Conservation (phyloP, 1,284 basidiomycete genomes). For the Tylopilus sp. region DNA sequence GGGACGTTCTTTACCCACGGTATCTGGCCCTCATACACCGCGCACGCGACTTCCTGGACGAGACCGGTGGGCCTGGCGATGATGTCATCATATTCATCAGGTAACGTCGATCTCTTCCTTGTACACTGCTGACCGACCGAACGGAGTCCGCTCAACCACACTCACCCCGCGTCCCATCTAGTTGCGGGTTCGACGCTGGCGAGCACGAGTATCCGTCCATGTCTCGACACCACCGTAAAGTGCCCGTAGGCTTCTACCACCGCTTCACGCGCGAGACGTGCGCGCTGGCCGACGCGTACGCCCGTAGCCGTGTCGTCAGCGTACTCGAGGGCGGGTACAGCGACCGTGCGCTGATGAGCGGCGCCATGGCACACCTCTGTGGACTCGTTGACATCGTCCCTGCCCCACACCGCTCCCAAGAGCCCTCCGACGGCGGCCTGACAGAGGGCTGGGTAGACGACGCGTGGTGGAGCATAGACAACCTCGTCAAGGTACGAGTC, state of each 20-base stretch:
- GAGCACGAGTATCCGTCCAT: conserved; percentile 90
- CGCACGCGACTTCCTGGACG: conserved; percentile 70
- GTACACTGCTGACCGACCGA: neutral
- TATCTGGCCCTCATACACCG: conserved; percentile 64
- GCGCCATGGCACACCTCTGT: conserved; percentile 72
- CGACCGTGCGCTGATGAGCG: conserved; percentile 82
- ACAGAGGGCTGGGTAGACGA: conserved; percentile 38
- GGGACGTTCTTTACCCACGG: conserved; percentile 64
- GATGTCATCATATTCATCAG: conserved; percentile 84
- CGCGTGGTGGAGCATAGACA: conserved; percentile 68
- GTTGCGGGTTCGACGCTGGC: conserved; percentile 91
- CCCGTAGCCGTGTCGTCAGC: conserved; percentile 74
- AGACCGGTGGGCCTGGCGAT: conserved; percentile 62
- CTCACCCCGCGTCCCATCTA: conserved; percentile 23
- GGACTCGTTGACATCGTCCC: conserved; percentile 53
- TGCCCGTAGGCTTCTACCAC: conserved; percentile 85
- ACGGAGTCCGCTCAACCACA: neutral
- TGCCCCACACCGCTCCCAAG: neutral
- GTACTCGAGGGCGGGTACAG: conserved; percentile 96
- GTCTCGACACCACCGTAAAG: conserved; percentile 89
- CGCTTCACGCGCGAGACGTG: conserved; percentile 78
- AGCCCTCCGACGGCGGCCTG: no score
- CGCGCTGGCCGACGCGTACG: conserved; percentile 62
- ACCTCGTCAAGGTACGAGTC: conserved; percentile 54
- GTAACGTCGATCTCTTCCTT: conserved; percentile 36